Conservation (phyloP, 768 basidiomycete genomes). For the Tylopilus plumbeoviolaceoides region DNA sequence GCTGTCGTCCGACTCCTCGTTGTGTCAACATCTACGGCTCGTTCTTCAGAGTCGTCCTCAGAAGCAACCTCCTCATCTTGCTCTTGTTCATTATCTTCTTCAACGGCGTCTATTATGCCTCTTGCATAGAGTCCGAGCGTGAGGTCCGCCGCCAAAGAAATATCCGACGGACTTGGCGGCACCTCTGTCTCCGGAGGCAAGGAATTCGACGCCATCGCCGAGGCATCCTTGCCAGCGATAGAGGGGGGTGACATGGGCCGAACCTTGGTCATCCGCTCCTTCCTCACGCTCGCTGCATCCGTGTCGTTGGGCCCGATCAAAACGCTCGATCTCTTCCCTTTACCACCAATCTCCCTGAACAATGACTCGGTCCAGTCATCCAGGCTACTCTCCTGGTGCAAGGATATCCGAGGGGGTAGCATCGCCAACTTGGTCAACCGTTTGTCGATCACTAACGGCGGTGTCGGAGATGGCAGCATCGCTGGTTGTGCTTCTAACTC, state of each 20-base stretch:
- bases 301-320: background rate
- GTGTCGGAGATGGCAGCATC: slow-evolving; percentile 19
- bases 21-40: background rate
- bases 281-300: slow-evolving; percentile 5
- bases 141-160: slow-evolving; percentile 20
- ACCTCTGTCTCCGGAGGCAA: slow-evolving; percentile 1
- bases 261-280: slow-evolving; percentile 17
- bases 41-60: slow-evolving; percentile 1
- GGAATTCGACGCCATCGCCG: slow-evolving; percentile 4
- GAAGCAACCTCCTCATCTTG: background rate
- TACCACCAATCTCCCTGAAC: slow-evolving; percentile 46
- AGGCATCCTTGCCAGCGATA: background rate
- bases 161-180: slow-evolving; percentile 11
- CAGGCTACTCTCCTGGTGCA: slow-evolving; percentile 47
- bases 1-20: background rate
- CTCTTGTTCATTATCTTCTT: slow-evolving; percentile 14
- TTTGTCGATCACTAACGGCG: slow-evolving; percentile 32
- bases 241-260: slow-evolving; percentile 10
- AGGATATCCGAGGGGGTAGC: slow-evolving; percentile 51
- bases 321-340: slow-evolving; percentile 15
- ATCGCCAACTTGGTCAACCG: slow-evolving; percentile 14
- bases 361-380: slow-evolving; percentile 53
- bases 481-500: slow-evolving; percentile 7
- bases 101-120: slow-evolving; percentile 1
- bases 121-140: slow-evolving; percentile 14